A percentile compares a stretch with the other conserved stretches of the same genome.
Evolutionary conservation across 129 eudicot genomes (phyloP).

Genomic region (Chrysanthemum makinoi): DNA sequence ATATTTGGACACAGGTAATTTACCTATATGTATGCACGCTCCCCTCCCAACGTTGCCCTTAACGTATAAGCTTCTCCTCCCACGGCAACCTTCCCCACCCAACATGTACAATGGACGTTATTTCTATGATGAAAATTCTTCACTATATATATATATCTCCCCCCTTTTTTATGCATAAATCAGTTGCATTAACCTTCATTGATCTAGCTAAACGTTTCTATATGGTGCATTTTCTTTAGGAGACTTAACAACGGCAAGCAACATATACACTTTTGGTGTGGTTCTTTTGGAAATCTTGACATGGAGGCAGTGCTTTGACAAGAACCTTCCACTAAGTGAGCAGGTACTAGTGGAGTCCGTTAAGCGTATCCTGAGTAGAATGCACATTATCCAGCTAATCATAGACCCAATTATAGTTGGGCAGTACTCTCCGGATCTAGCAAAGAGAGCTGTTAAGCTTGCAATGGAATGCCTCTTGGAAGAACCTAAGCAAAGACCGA

Average conservation of each 20-base stretch:
- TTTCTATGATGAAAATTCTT: neutral
- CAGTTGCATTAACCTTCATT: neutral
- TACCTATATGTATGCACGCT: neutral
- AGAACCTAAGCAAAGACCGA: neutral
- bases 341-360: neutral
- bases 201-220: neutral
- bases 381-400: too few species aligned
- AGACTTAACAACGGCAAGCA: conserved; percentile 9
- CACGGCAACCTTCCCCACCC: too few species aligned
- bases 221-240: neutral
- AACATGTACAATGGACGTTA: too few species aligned
- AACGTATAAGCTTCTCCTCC: neutral
- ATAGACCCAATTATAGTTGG: neutral
- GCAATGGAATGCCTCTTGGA: neutral
- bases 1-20: conserved; percentile 15
- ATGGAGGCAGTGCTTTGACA: conserved; percentile 53
- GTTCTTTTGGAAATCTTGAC: conserved; percentile 71
- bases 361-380: neutral
- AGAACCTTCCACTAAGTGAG: too few species aligned
- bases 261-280: conserved; percentile 31
- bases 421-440: neutral
- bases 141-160: neutral
- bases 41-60: too few species aligned
- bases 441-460: neutral
- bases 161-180: neutral